phyloP scores from a whole-genome alignment of 495 filamentous ascomycete species.

The Baudoinia panamericana region DNA sequence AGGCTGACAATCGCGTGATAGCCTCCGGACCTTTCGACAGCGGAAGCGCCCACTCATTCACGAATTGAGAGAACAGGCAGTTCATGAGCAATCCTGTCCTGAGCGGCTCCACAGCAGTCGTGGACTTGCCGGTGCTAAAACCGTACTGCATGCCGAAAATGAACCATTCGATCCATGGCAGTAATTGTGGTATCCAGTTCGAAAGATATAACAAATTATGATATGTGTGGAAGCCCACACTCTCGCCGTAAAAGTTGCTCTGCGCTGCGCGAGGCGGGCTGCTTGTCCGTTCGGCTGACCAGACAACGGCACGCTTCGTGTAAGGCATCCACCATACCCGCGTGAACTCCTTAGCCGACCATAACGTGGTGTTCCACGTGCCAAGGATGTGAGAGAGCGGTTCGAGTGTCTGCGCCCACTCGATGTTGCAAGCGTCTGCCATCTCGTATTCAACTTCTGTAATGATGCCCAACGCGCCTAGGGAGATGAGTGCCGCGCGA shows the following conservation, averaged over 20 bases:
- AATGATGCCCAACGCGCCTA: conserved; percentile 84
- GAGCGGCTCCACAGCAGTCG: conserved; percentile 63
- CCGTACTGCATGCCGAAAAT: conserved; percentile 94
- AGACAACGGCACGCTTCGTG: conserved; percentile 69
- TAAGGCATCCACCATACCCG: conserved; percentile 98
- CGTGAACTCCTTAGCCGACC: conserved; percentile 76
- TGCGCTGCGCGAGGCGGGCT: conserved; percentile 37
- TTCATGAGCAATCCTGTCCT: conserved; percentile 81
- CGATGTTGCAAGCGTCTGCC: conserved; percentile 59
- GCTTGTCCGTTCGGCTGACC: conserved; percentile 66
- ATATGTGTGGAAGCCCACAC: conserved; percentile 74
- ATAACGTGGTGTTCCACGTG: conserved; percentile 61
- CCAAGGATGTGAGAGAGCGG: conserved; percentile 50
- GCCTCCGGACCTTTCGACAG: conserved; percentile 82
- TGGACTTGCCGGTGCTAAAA: conserved; percentile 54
- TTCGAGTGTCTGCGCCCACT: conserved; percentile 73
- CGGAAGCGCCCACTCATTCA: conserved; percentile 96
- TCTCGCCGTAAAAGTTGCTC: conserved; percentile 63
- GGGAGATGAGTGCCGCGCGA: conserved; percentile 70
- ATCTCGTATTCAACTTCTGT: conserved; percentile 77
- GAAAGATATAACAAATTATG: conserved; percentile 72
- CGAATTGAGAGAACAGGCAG: conserved; percentile 89
- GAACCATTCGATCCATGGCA: conserved; percentile 84
- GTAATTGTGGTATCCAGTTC: conserved; percentile 62
- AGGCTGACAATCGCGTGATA: conserved; percentile 65